Evolutionary conservation across 352 stramenopile genomes (phyloP), one percentile per base, ranked within the genome.

Genomic region (Pythium utonaiense): DNA sequence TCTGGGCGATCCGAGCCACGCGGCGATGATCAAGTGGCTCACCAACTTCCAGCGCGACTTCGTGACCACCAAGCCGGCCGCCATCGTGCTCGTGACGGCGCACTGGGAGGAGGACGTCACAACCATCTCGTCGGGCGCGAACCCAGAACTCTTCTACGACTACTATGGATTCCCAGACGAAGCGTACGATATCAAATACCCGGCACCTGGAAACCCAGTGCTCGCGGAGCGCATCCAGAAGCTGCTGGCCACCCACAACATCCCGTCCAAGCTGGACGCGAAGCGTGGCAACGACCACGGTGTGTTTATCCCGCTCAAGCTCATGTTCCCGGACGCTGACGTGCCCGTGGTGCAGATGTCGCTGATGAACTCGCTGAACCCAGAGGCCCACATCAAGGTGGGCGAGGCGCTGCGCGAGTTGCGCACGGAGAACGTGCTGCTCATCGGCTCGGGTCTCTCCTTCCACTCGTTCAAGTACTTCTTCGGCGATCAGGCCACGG

Each of bases 221-320:
- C 73, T 98, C 8, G 88, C 89, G 3, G 30, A 75, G 25, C 63
- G 73, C 57, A 88, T 97, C 51, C 70, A 91, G 24, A 33, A 64
- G 3, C 57, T 94, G 13, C 70, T 98, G 0, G 30, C 60, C 7
- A 60, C 71, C 16, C 69, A 68, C 24, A 73, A 74, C 42, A 82
- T 97, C 31, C 53, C 53, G 16, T 71, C 73, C 8, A 61, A 76
- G 60, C 58, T 91, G 0, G 66, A 93, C 36, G 44, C 62, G 4
- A 60, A 78, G 16, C 76, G 91, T 25, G 88, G 88, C 3, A 96
- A 87, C 55, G 93, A 98, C 70, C 93, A 97, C 77, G 92, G 93
- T 14, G 77, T 95, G 14, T 98, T 97, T 63, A 78, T 98, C n/a
- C 91, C 91, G 6, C 75, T 98, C 54, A 86, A 93, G 59, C 51